Conservation (phyloP, 805 yeast genomes). For the Blastobotrys chiropterorum region DNA sequence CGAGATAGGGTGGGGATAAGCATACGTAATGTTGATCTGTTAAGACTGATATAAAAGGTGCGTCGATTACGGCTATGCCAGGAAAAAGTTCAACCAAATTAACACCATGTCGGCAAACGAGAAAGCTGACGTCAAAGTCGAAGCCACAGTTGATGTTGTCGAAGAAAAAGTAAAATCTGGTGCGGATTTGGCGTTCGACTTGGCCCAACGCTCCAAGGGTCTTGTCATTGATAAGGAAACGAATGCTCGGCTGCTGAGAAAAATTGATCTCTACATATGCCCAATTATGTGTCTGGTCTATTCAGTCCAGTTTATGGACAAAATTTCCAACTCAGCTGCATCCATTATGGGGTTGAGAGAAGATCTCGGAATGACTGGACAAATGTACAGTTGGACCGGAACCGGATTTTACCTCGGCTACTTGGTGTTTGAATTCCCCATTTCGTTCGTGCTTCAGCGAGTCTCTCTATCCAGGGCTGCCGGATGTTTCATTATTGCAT, state of each 20-base stretch:
- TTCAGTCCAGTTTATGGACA: conserved; percentile 56
- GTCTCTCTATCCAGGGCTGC: conserved; percentile 52
- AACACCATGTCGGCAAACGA: too few species aligned
- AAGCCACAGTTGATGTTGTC: background rate
- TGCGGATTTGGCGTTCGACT: conserved; percentile 6
- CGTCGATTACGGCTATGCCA: too few species aligned
- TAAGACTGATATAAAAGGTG: too few species aligned
- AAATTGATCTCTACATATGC: conserved; percentile 45
- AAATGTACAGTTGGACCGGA: conserved; percentile 43
- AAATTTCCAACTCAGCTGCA: conserved; percentile 46
- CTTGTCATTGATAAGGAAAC: conserved; percentile 10
- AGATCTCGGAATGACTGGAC: conserved; percentile 42
- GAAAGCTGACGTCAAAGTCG: too few species aligned
- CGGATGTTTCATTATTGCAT: conserved; percentile 42
- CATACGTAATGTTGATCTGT: too few species aligned
- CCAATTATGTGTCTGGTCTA: conserved; percentile 47
- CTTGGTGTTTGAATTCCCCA: conserved; percentile 49
- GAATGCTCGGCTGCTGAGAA: conserved; percentile 36
- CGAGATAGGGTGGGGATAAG: too few species aligned
- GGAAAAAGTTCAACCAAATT: too few species aligned
- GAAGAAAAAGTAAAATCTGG: background rate
- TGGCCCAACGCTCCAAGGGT: conserved; percentile 10
- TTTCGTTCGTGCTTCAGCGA: conserved; percentile 42
- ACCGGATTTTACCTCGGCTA: conserved; percentile 61
- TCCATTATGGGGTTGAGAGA: conserved; percentile 45